phyloP scores from a whole-genome alignment of 208 protist genomes.

The Novymonas esmeraldas region DNA sequence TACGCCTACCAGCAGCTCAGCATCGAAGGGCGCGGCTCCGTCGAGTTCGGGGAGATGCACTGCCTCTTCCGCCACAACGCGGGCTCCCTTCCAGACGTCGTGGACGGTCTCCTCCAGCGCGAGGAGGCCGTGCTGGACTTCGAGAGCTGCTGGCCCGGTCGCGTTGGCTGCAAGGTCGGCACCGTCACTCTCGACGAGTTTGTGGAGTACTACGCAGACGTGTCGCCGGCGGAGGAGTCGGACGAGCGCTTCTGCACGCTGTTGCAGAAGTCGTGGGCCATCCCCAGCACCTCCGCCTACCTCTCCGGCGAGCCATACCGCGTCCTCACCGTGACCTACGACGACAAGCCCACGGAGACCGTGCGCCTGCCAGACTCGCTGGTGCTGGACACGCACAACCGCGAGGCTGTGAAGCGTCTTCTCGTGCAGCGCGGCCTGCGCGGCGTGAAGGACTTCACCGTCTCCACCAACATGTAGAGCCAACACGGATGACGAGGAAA shows the following conservation, averaged over 20 bases:
- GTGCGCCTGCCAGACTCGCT: slow-evolving; percentile 74
- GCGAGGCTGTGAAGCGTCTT: slow-evolving; percentile 50
- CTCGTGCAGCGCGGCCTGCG: slow-evolving; percentile 68
- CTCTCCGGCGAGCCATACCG: slow-evolving; percentile 47
- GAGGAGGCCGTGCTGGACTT: slow-evolving; percentile 87
- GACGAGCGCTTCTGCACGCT: slow-evolving; percentile 86
- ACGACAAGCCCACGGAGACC: slow-evolving; percentile 58
- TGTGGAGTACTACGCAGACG: slow-evolving; percentile 91
- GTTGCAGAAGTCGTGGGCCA: slow-evolving; percentile 71
- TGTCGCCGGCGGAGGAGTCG: slow-evolving; percentile 73
- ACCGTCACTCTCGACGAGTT: slow-evolving; percentile 84
- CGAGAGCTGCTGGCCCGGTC: slow-evolving; percentile 75
- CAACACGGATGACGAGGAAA: neutral
- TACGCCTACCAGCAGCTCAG: slow-evolving; percentile 72
- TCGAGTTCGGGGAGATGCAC: slow-evolving; percentile 78
- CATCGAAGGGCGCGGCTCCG: slow-evolving; percentile 77
- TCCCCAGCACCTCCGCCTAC: slow-evolving; percentile 73
- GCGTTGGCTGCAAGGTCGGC: slow-evolving; percentile 55
- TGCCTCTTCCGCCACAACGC: slow-evolving; percentile 73
- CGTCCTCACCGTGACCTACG: slow-evolving; percentile 62
- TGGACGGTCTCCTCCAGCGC: slow-evolving; percentile 53
- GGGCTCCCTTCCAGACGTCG: slow-evolving; percentile 63
- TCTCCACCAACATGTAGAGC: slow-evolving; percentile 13
- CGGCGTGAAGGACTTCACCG: slow-evolving; percentile 55
- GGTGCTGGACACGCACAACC: slow-evolving; percentile 51